Percentiles rank a stretch among this genome's conserved stretches.
These are phyloP conservation scores for Ophiosphaerella korrae DNA, from an alignment of 2,329 filamentous ascomycete species.

Conservation along the genomic window DNA sequence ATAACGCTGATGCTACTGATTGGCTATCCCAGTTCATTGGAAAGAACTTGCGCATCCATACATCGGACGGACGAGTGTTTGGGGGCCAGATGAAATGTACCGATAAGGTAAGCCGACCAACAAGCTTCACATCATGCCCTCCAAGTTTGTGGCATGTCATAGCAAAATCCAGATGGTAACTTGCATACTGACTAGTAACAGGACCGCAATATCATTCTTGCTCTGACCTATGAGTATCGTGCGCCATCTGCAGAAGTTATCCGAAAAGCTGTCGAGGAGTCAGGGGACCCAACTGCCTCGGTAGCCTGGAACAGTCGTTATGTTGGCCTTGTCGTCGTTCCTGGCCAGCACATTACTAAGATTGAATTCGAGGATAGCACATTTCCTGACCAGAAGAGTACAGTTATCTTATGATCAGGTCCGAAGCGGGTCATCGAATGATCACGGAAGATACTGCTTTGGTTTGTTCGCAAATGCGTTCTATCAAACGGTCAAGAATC, in stretches of 20 bases:
- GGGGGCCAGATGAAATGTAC: conserved; percentile 93
- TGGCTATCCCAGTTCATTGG: conserved; percentile 73
- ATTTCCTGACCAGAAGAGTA: conserved; percentile 28
- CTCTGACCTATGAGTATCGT: conserved; percentile 87
- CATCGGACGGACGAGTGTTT: conserved; percentile 85
- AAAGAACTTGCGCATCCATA: conserved; percentile 78
- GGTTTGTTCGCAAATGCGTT: too few species aligned
- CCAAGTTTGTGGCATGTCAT: not conserved
- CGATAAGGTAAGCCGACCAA: conserved; percentile 70
- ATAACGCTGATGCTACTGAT: conserved; percentile 58
- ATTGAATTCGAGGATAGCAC: conserved; percentile 79
- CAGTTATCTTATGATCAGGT: conserved; percentile 24
- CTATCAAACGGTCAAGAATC: too few species aligned
- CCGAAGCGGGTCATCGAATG: not conserved
- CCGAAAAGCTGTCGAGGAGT: conserved; percentile 38
- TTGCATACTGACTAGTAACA: conserved; percentile 44
- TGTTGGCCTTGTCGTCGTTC: conserved; percentile 87
- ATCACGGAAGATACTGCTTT: too few species aligned
- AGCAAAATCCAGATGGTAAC: not conserved
- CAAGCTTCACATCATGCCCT: not conserved
- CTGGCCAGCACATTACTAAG: conserved; percentile 81
- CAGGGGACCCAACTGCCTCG: conserved; percentile 53
- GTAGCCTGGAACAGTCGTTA: conserved; percentile 83
- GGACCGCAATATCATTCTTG: conserved; percentile 88
- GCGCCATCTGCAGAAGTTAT: conserved; percentile 61